Base-by-base conservation (phyloP, 1,284 basidiomycete species). In the Trametes hirsuta region DNA sequence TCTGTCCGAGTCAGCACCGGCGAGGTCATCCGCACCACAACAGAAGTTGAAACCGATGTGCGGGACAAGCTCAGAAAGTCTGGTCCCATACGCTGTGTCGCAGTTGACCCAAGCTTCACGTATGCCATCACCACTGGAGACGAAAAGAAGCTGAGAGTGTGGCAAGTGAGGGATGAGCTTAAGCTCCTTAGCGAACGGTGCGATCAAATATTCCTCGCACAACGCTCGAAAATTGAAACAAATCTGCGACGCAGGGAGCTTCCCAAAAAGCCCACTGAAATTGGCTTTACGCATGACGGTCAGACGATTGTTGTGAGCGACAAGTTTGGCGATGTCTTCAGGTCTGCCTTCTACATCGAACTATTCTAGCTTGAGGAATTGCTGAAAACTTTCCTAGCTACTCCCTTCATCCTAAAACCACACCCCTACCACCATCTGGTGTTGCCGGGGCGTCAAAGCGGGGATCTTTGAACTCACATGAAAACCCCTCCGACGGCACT, bases 301-400 rank as follows among this genome's bases (percentile, higher is more conserved):
- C 78, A 86, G 62, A 85, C 78, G 14, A 86, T 91, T 65, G 76
- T 91, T 14, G 85, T 86, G 14, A 83, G 87, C n/a, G 93, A 95
- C 75, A 94, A 94, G 71, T 94, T 94, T 66, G 93, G 93, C 0
- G 93, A 95, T 68, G 81, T 94, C 15, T 93, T 92, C 76, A 85
- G 85, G 90, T 88, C 56, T 50, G 76, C 51, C 8, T 37, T 42
- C 34, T 5, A 1, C 35, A 49, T 15, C 30, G 2, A 4, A 21
- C 1, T 18, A 12, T 39, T 51, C 9, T 41, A 22, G 6, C 39
- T 21, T 14, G 39, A 34, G 30, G 25, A 11, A n/a, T 6, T 25
- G 18, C 37, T 49, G 11, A 53, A 21, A 18, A 12, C 14, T 10
- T 2, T 18, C 21, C 14, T 64, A 88, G 86, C 67, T 89, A 90